Evolutionary conservation across 140 eudicot genomes (phyloP).

Genomic region (Stevia rebaudiana): DNA sequence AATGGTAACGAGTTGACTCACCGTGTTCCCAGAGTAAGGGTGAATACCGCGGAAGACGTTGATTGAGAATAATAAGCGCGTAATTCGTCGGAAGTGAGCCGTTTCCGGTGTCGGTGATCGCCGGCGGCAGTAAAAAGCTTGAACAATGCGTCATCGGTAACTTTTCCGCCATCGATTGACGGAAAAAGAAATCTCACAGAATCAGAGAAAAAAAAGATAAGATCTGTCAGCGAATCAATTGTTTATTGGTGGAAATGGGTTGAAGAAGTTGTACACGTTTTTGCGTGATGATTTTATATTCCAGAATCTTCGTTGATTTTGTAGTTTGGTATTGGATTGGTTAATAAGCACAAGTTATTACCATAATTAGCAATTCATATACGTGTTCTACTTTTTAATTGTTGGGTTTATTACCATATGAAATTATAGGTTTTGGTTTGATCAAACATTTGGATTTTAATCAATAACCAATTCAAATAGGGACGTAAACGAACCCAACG

Average conservation of each 20-base stretch:
- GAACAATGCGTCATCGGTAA: slow-evolving; percentile 50
- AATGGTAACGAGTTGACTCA: slow-evolving; percentile 20
- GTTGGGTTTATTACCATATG: no score
- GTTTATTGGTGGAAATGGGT: background rate
- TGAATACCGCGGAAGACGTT: slow-evolving; percentile 59
- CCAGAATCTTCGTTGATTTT: no score
- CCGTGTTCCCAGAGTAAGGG: slow-evolving; percentile 87
- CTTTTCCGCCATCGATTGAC: slow-evolving; percentile 20
- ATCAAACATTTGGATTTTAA: no score
- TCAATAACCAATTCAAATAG: no score
- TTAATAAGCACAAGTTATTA: no score
- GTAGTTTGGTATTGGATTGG: no score
- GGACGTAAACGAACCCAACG: no score
- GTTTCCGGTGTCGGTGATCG: slow-evolving; percentile 27
- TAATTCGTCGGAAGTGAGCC: slow-evolving; percentile 29
- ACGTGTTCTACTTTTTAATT: no score
- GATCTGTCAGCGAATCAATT: background rate
- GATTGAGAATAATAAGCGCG: slow-evolving; percentile 76
- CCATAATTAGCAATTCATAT: no score
- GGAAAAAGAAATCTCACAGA: background rate
- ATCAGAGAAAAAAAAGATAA: background rate
- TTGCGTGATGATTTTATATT: background rate
- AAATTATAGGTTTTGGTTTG: no score
- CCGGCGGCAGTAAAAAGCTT: slow-evolving; percentile 46
- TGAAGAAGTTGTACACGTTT: background rate